A percentile compares a stretch with the other conserved stretches of the same genome.
Conservation (phyloP, 2,329 filamentous ascomycete species). For the Calonectria pseudoturangicola region DNA sequence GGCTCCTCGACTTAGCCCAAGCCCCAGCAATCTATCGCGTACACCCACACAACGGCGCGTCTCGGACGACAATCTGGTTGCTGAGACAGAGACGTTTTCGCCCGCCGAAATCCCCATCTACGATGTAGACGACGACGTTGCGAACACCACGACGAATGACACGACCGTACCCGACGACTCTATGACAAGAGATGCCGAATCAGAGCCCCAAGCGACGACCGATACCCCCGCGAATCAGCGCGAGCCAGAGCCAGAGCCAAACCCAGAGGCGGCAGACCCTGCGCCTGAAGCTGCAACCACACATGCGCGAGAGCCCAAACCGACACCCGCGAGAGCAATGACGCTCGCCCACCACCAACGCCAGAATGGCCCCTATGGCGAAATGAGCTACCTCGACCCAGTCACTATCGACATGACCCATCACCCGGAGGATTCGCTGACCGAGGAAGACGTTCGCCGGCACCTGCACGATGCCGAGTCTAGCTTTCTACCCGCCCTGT, state of each 20-base stretch:
- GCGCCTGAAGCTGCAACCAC: slow-evolving; percentile 28
- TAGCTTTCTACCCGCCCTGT: slow-evolving; percentile 76
- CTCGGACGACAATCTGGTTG: slow-evolving; percentile 41
- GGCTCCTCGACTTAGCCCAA: slow-evolving; percentile 41
- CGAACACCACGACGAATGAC: slow-evolving; percentile 39
- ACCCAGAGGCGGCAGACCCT: slow-evolving; percentile 14
- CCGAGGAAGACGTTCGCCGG: slow-evolving; percentile 71
- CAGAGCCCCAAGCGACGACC: slow-evolving; percentile 12
- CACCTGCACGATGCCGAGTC: slow-evolving; percentile 80
- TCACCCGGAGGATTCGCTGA: slow-evolving; percentile 67
- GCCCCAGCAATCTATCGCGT: slow-evolving; percentile 49
- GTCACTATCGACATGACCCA: slow-evolving; percentile 60
- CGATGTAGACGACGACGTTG: slow-evolving; percentile 29
- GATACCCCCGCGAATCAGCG: slow-evolving; percentile 21
- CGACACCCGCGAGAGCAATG: slow-evolving; percentile 33
- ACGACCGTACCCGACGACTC: slow-evolving; percentile 43
- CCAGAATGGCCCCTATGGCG: slow-evolving; percentile 51
- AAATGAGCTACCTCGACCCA: slow-evolving; percentile 66
- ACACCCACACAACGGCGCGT: slow-evolving; percentile 54
- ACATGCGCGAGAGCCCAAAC: slow-evolving; percentile 26
- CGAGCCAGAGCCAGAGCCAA: slow-evolving; percentile 13
- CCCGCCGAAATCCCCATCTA: slow-evolving; percentile 8
- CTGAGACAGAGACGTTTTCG: slow-evolving; percentile 47
- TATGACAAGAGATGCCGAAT: slow-evolving; percentile 43
- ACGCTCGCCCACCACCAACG: slow-evolving; percentile 39